phyloP scores from a whole-genome alignment of 208 protist species.

The Acanthamoeba lenticulata region DNA sequence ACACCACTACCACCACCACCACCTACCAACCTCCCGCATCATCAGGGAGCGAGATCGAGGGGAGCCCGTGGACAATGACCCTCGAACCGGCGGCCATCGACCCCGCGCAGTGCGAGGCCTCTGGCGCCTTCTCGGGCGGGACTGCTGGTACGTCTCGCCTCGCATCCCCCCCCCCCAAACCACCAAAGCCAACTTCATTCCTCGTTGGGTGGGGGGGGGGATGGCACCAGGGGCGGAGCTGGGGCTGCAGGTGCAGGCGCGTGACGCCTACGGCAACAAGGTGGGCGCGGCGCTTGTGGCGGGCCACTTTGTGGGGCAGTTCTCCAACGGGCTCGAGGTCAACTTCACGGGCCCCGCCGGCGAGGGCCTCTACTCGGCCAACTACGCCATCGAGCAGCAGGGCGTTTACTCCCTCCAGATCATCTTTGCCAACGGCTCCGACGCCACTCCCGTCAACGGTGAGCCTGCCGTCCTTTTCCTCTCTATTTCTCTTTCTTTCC shows the following conservation, averaged over 20 bases:
- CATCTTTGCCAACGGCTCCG: neutral
- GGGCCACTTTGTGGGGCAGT: neutral
- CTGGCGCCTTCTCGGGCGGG: neutral
- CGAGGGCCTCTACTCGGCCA: neutral
- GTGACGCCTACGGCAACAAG: neutral
- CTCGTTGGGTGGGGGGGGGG: too few species aligned
- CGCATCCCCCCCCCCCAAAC: too few species aligned
- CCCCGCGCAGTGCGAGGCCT: neutral
- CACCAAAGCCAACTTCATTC: too few species aligned
- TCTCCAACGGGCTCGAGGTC: neutral
- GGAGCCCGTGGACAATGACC: conserved; percentile 13
- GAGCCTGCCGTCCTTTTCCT: neutral
- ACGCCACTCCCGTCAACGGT: neutral
- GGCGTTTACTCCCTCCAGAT: neutral
- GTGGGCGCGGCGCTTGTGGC: neutral
- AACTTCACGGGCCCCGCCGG: neutral
- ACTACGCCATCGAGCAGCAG: neutral
- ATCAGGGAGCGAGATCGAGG: neutral
- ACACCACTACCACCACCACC: too few species aligned
- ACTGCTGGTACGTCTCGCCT: neutral
- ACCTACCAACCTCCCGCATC: too few species aligned
- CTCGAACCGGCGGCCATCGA: neutral
- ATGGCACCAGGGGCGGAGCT: neutral
- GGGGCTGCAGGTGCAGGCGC: neutral
- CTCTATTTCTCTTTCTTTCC: neutral